Percentiles rank a stretch among this genome's conserved stretches.
Conservation (phyloP, 192 early-diverging fungal genomes). For the Haplosporangium gracile region DNA sequence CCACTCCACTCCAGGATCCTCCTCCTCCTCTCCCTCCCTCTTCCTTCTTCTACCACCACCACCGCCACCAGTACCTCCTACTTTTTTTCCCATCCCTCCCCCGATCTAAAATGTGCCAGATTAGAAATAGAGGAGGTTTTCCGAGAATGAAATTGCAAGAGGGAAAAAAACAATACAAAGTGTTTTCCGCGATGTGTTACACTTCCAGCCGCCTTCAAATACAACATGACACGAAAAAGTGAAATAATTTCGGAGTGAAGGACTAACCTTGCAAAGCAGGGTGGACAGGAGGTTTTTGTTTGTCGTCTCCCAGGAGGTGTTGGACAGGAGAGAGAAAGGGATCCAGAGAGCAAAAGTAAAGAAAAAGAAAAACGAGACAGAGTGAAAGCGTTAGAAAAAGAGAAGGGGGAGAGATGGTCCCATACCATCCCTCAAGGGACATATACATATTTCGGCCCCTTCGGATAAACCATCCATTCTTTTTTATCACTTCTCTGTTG, state of each 20-base stretch:
- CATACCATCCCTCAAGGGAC: neutral
- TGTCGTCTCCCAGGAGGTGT: neutral
- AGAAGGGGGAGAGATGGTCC: neutral
- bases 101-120: constrained; percentile 7
- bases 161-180: neutral
- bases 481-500: neutral
- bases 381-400: neutral
- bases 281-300: constrained; percentile 1
- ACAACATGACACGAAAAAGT: neutral
- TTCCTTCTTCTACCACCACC: neutral
- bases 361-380: neutral
- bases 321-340: neutral
- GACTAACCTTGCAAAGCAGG: constrained; percentile 1
- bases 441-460: neutral
- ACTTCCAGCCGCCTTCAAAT: neutral
- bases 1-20: neutral
- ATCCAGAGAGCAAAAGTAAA: neutral
- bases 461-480: constrained; percentile 1
- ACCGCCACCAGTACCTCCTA: neutral
- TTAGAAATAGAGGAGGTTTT: constrained; percentile 2
- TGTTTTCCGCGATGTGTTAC: neutral
- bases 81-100: neutral
- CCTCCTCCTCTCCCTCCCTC: neutral
- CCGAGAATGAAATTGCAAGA: neutral
- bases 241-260: neutral